These are phyloP conservation scores for Pelargonium fulgidum DNA, from an alignment of 441 rosid genomes.

Conservation along the genomic window DNA sequence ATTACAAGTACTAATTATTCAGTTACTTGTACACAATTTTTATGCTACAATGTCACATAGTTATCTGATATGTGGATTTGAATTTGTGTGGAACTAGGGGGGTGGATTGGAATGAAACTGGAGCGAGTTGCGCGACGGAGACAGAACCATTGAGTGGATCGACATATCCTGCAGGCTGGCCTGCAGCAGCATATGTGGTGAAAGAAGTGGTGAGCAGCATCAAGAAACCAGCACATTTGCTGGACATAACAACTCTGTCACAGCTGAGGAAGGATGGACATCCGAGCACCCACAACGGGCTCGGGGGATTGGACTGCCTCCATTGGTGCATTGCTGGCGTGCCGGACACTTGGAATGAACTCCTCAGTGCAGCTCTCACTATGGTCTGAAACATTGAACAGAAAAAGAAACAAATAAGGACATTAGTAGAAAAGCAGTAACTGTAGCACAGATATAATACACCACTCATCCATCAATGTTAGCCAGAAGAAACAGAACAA, in stretches of 20 bases:
- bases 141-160: slow-evolving; percentile 28
- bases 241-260: slow-evolving; percentile 38
- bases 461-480: no score
- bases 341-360: slow-evolving; percentile 41
- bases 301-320: slow-evolving; percentile 46
- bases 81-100: slow-evolving; percentile 23
- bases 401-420: background rate
- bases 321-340: slow-evolving; percentile 47
- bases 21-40: no score
- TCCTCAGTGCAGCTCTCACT: slow-evolving; percentile 29
- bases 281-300: slow-evolving; percentile 31
- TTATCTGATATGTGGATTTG: background rate
- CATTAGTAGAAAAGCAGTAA: no score
- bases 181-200: slow-evolving; percentile 27
- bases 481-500: no score
- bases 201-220: slow-evolving; percentile 27
- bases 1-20: slow-evolving; percentile 32
- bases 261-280: slow-evolving; percentile 47
- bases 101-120: slow-evolving; percentile 34
- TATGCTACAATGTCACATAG: no score
- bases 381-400: background rate
- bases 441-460: no score
- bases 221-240: slow-evolving; percentile 33
- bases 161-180: slow-evolving; percentile 27
- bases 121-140: slow-evolving; percentile 30